These are phyloP conservation scores for Malassezia globosa DNA, from an alignment of 1,284 basidiomycete species.

Conservation along the genomic window DNA sequence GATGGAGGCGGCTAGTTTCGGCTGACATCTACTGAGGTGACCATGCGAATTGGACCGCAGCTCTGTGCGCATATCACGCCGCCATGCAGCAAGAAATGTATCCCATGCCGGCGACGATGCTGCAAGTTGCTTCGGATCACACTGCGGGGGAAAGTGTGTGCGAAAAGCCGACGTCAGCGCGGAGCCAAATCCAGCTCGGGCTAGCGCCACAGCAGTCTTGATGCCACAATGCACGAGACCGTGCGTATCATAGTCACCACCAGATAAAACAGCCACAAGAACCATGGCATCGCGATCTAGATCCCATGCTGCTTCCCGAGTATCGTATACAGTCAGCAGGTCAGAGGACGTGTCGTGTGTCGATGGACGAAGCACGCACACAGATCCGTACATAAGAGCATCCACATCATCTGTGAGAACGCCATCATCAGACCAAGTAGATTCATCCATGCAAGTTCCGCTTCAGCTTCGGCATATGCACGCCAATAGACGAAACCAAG, in stretches of 20 bases:
- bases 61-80: slow-evolving; percentile 21
- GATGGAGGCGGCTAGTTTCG: slow-evolving; percentile 21
- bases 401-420: slow-evolving; percentile 89
- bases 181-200: slow-evolving; percentile 48
- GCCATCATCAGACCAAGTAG: slow-evolving; percentile 68
- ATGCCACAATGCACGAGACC: slow-evolving; percentile 29
- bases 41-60: slow-evolving; percentile 24
- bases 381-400: slow-evolving; percentile 77
- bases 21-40: slow-evolving; percentile 16
- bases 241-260: slow-evolving; percentile 70
- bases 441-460: slow-evolving; percentile 80
- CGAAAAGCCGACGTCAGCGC: slow-evolving; percentile 56
- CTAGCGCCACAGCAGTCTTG: slow-evolving; percentile 49
- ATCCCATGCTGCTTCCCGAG: slow-evolving; percentile 46
- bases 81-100: slow-evolving; percentile 21
- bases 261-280: slow-evolving; percentile 70
- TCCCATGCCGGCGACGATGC: slow-evolving; percentile 9
- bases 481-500: slow-evolving; percentile 62
- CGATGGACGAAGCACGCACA: slow-evolving; percentile 63
- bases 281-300: slow-evolving; percentile 62
- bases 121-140: background rate
- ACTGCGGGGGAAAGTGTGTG: too few relatives aligned
- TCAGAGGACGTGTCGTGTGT: slow-evolving; percentile 29
- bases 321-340: background rate
- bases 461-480: slow-evolving; percentile 92